Conservation (phyloP, 192 early-diverging fungal genomes). For the Rhizoclosmatium globosum region DNA sequence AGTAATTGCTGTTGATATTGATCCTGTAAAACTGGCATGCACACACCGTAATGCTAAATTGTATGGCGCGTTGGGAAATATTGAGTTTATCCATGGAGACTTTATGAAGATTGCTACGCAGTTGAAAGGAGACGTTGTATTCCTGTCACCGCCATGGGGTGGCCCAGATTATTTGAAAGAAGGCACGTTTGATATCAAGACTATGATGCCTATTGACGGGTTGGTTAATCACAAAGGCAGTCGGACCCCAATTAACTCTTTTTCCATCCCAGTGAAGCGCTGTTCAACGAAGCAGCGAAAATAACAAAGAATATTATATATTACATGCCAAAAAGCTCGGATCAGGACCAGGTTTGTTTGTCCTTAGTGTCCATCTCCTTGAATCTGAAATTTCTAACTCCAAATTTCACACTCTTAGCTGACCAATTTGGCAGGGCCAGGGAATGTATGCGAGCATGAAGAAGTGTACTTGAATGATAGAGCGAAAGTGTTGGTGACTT, state of each 20-base stretch:
- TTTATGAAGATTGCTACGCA: constrained; percentile 73
- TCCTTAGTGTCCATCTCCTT: too few relatives aligned
- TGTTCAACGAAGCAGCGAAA: constrained; percentile 67
- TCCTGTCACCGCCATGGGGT: constrained; percentile 97
- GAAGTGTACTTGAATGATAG: constrained; percentile 72
- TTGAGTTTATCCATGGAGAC: constrained; percentile 93
- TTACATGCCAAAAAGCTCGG: constrained; percentile 86
- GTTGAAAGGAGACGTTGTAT: constrained; percentile 83
- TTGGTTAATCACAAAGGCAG: constrained; percentile 39
- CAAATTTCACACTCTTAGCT: constrained; percentile 44
- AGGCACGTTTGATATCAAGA: constrained; percentile 70
- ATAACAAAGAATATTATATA: constrained; percentile 83
- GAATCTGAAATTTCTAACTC: neutral
- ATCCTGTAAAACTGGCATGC: constrained; percentile 77
- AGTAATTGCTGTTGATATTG: constrained; percentile 95
- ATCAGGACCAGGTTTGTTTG: constrained; percentile 64
- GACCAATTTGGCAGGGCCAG: constrained; percentile 60
- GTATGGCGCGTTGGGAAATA: constrained; percentile 91
- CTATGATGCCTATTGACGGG: constrained; percentile 80
- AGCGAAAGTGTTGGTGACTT: constrained; percentile 76
- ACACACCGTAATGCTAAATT: constrained; percentile 86
- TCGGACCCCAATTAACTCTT: neutral
- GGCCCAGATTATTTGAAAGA: constrained; percentile 76
- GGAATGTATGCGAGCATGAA: constrained; percentile 80
- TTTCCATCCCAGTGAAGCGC: constrained; percentile 43